Base-by-base conservation (phyloP, 2,329 filamentous ascomycete genomes). In the Trichoderma cornu-damae region DNA sequence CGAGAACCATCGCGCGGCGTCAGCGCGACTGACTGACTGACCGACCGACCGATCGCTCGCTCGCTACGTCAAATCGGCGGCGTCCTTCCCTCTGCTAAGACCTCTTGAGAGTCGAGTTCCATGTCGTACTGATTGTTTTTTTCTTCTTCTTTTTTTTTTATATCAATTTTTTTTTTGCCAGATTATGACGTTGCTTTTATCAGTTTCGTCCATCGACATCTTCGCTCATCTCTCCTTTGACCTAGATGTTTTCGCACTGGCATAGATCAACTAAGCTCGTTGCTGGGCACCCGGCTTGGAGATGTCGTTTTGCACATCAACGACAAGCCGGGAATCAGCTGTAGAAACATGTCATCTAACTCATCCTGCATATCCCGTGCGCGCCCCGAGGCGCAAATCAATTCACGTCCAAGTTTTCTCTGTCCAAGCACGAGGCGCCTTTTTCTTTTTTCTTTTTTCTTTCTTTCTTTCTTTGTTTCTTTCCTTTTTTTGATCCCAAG, bases 261-360 rank as follows among this genome's bases (percentile, higher is more conserved):
- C 79, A 79, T 71, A 80, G 75, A 80, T 69, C 30, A 67, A 75
- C 67, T 61, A 59, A 69, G 47, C 79, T 78, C 77, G 72, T 79
- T 80, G 77, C 79, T 81, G 77, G 77, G 78, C 78, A 77, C 78
- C 77, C 74, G 74, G 70, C 68, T 76, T 79, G 69, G 74, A 81
- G 77, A 77, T 68, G 71, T 77, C 78, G 78, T 80, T 73, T 78
- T 80, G 77, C 72, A 72, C 69, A 66, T 80, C 74, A 61, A 71
- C 69, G 78, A 81, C 64, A 77, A 72, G 72, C 69, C 75, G 77
- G 78, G 78, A 80, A 81, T 81, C 77, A 80, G 78, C 77, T 79
- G 79, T 79, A 79, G 78, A 77, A 73, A 81, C 77, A 81, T 78
- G 53, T 16, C 20, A 40, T 42, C 20, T n/a, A n/a, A n/a, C n/a